A percentile compares a stretch with the other conserved stretches of the same genome.
Conservation (phyloP, 352 stramenopile genomes). For the Phytophthora constricta region DNA sequence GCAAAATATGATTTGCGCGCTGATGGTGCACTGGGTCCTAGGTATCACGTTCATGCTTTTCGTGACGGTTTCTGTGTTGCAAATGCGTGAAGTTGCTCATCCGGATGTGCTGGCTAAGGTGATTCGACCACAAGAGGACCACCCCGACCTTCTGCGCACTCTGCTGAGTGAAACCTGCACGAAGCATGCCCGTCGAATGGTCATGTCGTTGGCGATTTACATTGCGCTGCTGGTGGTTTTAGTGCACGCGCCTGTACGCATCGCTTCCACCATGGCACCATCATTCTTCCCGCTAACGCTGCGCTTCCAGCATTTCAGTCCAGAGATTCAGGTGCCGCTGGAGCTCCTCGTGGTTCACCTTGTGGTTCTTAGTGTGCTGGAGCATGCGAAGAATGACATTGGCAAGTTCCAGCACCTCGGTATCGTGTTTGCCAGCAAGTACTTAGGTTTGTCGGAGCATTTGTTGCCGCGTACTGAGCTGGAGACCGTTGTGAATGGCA, state of each 20-base stretch:
- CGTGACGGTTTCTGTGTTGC: constrained; percentile 95
- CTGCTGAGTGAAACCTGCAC: constrained; percentile 93
- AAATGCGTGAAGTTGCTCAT: constrained; percentile 95
- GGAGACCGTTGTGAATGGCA: constrained; percentile 41
- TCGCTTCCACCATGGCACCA: constrained; percentile 54
- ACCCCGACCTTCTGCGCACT: constrained; percentile 95
- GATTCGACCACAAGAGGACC: constrained; percentile 95
- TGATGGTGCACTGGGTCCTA: constrained; percentile 97
- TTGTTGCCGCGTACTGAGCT: constrained; percentile 67
- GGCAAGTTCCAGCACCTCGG: constrained; percentile 75
- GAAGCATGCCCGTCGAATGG: constrained; percentile 95
- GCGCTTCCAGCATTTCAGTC: constrained; percentile 93
- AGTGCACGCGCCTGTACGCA: constrained; percentile 86
- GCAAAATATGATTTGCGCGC: constrained; percentile 89
- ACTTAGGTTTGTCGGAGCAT: constrained; percentile 74
- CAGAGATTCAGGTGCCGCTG: constrained; percentile 95
- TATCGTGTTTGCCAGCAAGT: constrained; percentile 60
- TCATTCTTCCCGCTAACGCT: constrained; percentile 80
- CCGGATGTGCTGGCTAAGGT: constrained; percentile 90
- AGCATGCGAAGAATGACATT: constrained; percentile 91
- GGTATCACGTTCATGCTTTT: constrained; percentile 99
- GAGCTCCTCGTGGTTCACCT: constrained; percentile 96
- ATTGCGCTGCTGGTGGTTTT: constrained; percentile 85
- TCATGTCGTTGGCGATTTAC: constrained; percentile 94
- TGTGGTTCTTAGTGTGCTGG: constrained; percentile 94